These are phyloP conservation scores for Paracoccidioides lutzii DNA, from an alignment of 2,329 filamentous ascomycete species.

Conservation along the genomic window DNA sequence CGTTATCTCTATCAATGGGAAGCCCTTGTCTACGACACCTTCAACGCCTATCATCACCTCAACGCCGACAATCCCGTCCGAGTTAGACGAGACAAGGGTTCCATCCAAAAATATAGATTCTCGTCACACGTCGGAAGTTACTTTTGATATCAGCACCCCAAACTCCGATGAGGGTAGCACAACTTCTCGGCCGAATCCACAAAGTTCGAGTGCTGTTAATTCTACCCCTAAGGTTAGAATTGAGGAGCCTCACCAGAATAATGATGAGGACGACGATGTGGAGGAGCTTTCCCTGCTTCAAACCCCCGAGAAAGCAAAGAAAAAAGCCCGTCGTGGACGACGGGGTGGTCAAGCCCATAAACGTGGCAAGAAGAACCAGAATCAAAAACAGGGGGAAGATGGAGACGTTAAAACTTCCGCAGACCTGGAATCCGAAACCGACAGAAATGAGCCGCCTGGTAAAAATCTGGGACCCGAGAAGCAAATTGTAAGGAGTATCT, in stretches of 20 bases:
- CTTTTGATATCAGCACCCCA: constrained; percentile 20
- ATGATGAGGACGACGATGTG: constrained; percentile 22
- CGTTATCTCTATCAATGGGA: constrained; percentile 29
- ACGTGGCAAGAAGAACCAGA: constrained; percentile 38
- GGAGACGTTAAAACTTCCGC: constrained; percentile 40
- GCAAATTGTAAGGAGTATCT: constrained; percentile 40
- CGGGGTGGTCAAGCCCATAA: constrained; percentile 58
- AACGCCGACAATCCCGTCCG: constrained; percentile 7
- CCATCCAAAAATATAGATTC: constrained; percentile 3
- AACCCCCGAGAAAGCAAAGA: constrained; percentile 43
- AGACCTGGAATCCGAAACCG: constrained; percentile 35
- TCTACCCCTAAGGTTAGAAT: constrained; percentile 28
- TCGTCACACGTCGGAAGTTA: constrained; percentile 16
- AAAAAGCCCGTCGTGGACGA: constrained; percentile 57
- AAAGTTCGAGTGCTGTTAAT: constrained; percentile 10
- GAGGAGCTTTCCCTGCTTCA: constrained; percentile 18
- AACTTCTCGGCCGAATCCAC: constrained; percentile 19
- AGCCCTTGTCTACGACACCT: constrained; percentile 24
- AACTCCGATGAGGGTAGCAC: constrained; percentile 13
- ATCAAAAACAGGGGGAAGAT: constrained; percentile 44
- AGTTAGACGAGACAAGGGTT: neutral
- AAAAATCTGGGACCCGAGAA: constrained; percentile 49
- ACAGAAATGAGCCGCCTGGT: constrained; percentile 25
- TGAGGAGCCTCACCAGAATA: constrained; percentile 24
- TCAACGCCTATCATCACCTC: constrained; percentile 23